Evolutionary conservation across 2,329 filamentous ascomycete genomes (phyloP).

Genomic region (Xenoacremonium recifei): DNA sequence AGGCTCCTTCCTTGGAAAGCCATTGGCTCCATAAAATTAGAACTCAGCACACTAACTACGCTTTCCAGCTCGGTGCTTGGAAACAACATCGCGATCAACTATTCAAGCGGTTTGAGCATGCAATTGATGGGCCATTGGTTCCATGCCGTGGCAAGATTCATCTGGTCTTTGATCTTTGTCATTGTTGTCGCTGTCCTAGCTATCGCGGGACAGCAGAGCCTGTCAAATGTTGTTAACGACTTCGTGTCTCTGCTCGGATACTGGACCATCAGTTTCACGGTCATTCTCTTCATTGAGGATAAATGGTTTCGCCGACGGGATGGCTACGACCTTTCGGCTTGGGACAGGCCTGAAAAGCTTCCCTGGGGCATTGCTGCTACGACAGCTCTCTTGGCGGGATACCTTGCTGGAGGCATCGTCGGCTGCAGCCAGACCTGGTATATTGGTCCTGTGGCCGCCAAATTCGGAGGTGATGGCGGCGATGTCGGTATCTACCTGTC

Average conservation of each 20-base stretch:
- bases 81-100: slow-evolving; percentile 17
- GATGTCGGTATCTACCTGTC: slow-evolving; percentile 7
- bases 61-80: slow-evolving; percentile 6
- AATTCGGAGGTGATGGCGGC: slow-evolving; percentile 7
- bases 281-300: slow-evolving; percentile 18
- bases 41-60: too few relatives aligned
- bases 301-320: slow-evolving; percentile 13
- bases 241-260: slow-evolving; percentile 19
- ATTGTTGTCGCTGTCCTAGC: slow-evolving; percentile 18
- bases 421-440: slow-evolving; percentile 20
- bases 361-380: slow-evolving; percentile 16
- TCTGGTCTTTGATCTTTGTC: slow-evolving; percentile 15
- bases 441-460: slow-evolving; percentile 6
- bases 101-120: slow-evolving; percentile 17
- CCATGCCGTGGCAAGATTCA: slow-evolving; percentile 15
- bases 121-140: slow-evolving; percentile 19
- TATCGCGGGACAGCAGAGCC: slow-evolving; percentile 16
- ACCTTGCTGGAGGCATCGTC: slow-evolving; percentile 11
- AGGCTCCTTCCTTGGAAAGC: too few relatives aligned
- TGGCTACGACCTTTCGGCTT: slow-evolving; percentile 15
- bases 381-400: slow-evolving; percentile 13
- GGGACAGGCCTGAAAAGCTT: slow-evolving; percentile 16
- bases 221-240: slow-evolving; percentile 18
- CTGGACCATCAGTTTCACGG: slow-evolving; percentile 19
- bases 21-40: too few relatives aligned